Base-by-base conservation (phyloP, 257 asterid genomes). In the Ophiorrhiza pumila region DNA sequence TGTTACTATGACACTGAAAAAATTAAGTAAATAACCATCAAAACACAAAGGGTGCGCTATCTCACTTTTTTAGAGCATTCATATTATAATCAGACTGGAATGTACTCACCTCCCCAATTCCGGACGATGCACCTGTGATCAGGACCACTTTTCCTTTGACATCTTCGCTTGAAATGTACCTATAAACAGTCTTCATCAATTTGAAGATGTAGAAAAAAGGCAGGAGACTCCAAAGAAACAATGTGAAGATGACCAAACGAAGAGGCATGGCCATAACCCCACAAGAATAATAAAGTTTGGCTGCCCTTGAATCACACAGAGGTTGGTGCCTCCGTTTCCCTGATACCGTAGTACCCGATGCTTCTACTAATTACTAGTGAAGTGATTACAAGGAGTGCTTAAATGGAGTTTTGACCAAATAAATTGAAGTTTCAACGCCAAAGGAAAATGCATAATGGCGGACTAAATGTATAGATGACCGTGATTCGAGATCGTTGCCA, bases 91-190 rank as follows among this genome's bases (percentile, higher is more conserved):
- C 9, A 25, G 34, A 49, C 23, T 53, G 7, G 22, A 53, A 5
- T 29, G 17, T 23, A 37, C 42, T 2, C 39, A 74, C 79, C 83
- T 75, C 83, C 34, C 81, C 79, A 11, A 80, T 76, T 27, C 81
- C 84, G 4, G 81, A 80, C 6, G 81, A 76, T 52, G 81, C 81
- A 0, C 84, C 78, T 1, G 81, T 76, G 45, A 80, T 76, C 2
- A 80, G 71, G 34, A 80, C 76, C 23, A 76, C 81, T 56, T 76
- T 76, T 65, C 84, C 81, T 29, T 41, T 45, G 31, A 76, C 64
- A 43, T 77, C 35, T 32, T 70, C 75, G 3, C 22, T 35, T 1
- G 50, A 72, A 39, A 68, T 27, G 60, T 25, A 61, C 31, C 68
- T 7, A 35, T 27, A 52, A 2, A 67, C 60, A 37, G 53, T 15